Evolutionary conservation across 2,329 filamentous ascomycete species (phyloP), one percentile per base, ranked within the genome.

Genomic region (Claviceps arundinis): DNA sequence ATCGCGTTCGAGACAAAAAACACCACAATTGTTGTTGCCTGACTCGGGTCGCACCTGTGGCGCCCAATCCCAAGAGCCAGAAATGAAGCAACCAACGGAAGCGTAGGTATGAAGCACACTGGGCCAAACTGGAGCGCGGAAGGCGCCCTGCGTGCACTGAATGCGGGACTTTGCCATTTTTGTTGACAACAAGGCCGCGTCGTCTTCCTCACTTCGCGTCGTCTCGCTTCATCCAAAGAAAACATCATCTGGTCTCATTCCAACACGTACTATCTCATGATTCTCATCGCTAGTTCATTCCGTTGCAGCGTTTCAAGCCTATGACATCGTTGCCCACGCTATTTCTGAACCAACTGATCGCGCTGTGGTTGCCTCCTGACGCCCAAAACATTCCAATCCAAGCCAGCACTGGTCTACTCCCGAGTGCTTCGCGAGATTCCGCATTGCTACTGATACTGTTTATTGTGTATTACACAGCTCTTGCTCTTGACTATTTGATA

Each of bases 401-500:
- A 8, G 19, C 24, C 42, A 42, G 24, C 37, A 40, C 48, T 24
- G 30, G 49, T 40, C 49, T 30, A 44, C 9, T 19, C 7, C 37
- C 42, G 42, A 34, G 30, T 19, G 14, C 37, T 54, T 43, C 42
- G 42, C 50, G 53, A 54, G 44, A 54, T 52, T 50, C 30, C 34
- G n/a, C 52, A 49, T 49, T 37, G 17, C 40, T 51, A 37, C 30
- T 41, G 38, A 46, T 46, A 48, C 40, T 19, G 34, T 54, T 40
- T 51, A 37, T 19, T 14, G 37, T 51, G 44, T 40, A 47, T 51
- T 40, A 41, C 24, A 34, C 24, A 22, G 24, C 22, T 19, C 45
- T 42, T 47, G 50, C 50, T 47, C 50, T 47, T 48, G 46, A 26
- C 13, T 24, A 17, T n/a, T 37, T 37, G 40, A 26, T 19, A 37